Evolutionary conservation across 345 rosid species (phyloP), one percentile per base, ranked within the genome.

Genomic region (Salix koriyanagi): DNA sequence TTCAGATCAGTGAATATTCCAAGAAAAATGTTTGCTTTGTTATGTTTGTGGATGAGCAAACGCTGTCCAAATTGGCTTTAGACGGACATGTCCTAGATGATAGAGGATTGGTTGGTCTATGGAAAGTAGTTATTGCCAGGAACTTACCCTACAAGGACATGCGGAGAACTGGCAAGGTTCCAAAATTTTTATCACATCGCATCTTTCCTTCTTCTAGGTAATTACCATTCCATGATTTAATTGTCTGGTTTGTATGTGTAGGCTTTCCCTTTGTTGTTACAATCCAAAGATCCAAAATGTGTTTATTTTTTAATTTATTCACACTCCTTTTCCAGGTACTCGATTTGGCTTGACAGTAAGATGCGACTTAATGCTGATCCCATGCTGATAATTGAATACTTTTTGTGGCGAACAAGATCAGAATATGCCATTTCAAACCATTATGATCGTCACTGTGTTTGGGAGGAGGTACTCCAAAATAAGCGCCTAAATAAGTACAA

Each of bases 391-490:
- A 84, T 96, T 65, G 98, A 96, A 82, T 84, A 83, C 90, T 90
- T 95, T 82, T 82, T 93, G 76, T 95, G 98, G 99, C 85, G 92
- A 84, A 84, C 82, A 37, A 88, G 77, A 73, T 88, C 98, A 78
- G 97, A 93, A 81, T 93, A 87, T 73, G 99, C 96, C 80, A 96
- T 96, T 81, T 96, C 99, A n/a, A 93, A 88, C 75, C 98, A 96
- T 80, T 96, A 96, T 79, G 97, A 89, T 69, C 90, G 99, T 23
- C 97, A 90, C 23, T 93, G 96, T 90, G 97, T 93, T 61, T 96
- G 97, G 96, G 98, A 96, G 72, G 98, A 96, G 86, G 97, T 93
- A 37, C 69, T 86, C 65, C 98, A 88, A 84, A 93, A 96, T 80
- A 96, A 93, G 80, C 85, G 86, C 67, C 84, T 93, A 14, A 88